Conservation (phyloP, 2,329 filamentous ascomycete species). For the Verticillium albo-atrum region DNA sequence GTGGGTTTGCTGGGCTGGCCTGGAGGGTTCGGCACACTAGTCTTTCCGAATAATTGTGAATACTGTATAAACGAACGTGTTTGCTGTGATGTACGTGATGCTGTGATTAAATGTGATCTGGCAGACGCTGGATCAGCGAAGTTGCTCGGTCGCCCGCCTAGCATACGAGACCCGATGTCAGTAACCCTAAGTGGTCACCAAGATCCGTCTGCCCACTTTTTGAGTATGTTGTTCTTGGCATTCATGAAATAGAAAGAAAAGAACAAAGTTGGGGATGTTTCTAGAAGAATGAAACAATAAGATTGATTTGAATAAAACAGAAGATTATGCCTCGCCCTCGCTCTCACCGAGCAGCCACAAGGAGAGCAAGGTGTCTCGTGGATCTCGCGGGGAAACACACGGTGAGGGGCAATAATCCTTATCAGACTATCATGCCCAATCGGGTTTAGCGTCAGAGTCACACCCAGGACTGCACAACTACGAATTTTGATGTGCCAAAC, state of each 20-base stretch:
- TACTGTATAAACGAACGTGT: background rate
- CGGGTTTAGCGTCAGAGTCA: slow-evolving; percentile 34
- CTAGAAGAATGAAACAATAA: too few relatives aligned
- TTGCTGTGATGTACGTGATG: background rate
- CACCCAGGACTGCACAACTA: slow-evolving; percentile 33
- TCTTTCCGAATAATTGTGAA: background rate
- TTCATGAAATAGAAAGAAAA: too few relatives aligned
- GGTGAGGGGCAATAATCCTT: slow-evolving; percentile 16
- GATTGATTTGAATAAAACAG: too few relatives aligned
- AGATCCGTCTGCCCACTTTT: too few relatives aligned
- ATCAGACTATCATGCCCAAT: slow-evolving; percentile 31
- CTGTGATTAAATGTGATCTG: too few relatives aligned
- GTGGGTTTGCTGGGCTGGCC: background rate
- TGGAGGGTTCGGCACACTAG: background rate
- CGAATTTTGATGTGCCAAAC: slow-evolving; percentile 33
- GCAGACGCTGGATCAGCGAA: too few relatives aligned
- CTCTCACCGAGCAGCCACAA: background rate
- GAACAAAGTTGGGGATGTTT: too few relatives aligned
- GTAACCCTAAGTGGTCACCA: too few relatives aligned
- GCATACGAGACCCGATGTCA: too few relatives aligned
- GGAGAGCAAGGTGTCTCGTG: background rate
- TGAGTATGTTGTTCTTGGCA: too few relatives aligned
- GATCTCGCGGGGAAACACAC: background rate
- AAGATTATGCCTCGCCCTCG: too few relatives aligned
- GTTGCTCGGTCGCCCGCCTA: too few relatives aligned